Evolutionary conservation across 306 rosid genomes (phyloP).

Genomic region (Ceratonia siliqua): DNA sequence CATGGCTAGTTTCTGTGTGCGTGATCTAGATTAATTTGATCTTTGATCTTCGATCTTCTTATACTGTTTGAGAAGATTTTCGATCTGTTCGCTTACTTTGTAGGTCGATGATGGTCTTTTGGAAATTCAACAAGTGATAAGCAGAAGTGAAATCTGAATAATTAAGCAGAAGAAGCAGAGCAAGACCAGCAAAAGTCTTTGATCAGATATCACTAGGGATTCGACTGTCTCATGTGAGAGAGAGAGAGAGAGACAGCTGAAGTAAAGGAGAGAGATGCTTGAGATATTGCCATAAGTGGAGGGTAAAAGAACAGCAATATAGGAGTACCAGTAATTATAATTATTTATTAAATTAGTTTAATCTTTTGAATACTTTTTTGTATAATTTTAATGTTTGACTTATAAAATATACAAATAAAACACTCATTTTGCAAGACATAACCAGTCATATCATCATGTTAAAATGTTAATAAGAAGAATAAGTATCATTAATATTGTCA

Average conservation of each 20-base stretch:
- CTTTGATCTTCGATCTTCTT: conserved; percentile 10
- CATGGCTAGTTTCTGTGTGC: conserved; percentile 27
- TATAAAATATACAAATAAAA: too few relatives aligned
- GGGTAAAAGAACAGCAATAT: conserved; percentile 54
- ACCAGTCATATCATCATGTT: too few relatives aligned
- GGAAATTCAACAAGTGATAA: background rate
- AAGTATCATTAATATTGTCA: too few relatives aligned
- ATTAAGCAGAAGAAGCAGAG: background rate
- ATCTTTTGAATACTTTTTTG: too few relatives aligned
- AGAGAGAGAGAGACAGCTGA: background rate
- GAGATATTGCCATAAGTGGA: conserved; percentile 28
- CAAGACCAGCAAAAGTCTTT: background rate
- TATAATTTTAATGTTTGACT: too few relatives aligned
- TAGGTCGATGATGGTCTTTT: too few relatives aligned
- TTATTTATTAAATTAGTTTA: too few relatives aligned
- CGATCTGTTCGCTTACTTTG: too few relatives aligned
- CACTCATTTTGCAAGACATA: too few relatives aligned
- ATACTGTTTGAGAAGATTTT: background rate
- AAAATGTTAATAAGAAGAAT: too few relatives aligned
- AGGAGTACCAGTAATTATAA: background rate
- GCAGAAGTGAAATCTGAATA: background rate
- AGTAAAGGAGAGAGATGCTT: conserved; percentile 20
- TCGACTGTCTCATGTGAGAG: conserved; percentile 8
- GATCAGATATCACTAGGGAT: conserved; percentile 16
- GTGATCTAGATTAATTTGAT: conserved; percentile 36